These are phyloP conservation scores for Aeschynomene evenia DNA, from an alignment of 306 rosid genomes.

Conservation along the genomic window DNA sequence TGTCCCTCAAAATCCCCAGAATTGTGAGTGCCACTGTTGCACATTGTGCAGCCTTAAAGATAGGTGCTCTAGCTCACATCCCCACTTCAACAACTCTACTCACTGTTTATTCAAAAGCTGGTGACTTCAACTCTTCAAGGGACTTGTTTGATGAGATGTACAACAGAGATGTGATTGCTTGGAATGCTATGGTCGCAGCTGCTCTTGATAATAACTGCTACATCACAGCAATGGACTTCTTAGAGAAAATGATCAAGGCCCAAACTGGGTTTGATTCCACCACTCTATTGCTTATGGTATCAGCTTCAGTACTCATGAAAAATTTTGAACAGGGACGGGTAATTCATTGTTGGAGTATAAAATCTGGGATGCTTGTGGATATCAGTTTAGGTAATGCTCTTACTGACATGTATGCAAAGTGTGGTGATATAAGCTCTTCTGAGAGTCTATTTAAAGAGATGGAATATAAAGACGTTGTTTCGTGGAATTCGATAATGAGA, in stretches of 20 bases:
- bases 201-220: slow-evolving; percentile 38
- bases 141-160: slow-evolving; percentile 43
- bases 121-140: slow-evolving; percentile 42
- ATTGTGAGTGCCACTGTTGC: slow-evolving; percentile 28
- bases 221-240: slow-evolving; percentile 37
- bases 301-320: slow-evolving; percentile 34
- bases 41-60: slow-evolving; percentile 48
- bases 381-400: slow-evolving; percentile 45
- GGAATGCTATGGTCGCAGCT: slow-evolving; percentile 61
- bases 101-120: slow-evolving; percentile 44
- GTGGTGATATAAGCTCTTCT: slow-evolving; percentile 39
- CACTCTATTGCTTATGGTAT: slow-evolving; percentile 55
- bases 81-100: slow-evolving; percentile 51
- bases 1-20: slow-evolving; percentile 21
- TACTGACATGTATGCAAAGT: slow-evolving; percentile 55
- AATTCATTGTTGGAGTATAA: slow-evolving; percentile 50
- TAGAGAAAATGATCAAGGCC: slow-evolving; percentile 37
- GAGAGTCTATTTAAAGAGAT: slow-evolving; percentile 42
- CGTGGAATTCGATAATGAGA: slow-evolving; percentile 62
- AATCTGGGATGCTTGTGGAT: slow-evolving; percentile 49
- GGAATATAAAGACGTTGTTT: slow-evolving; percentile 43
- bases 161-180: slow-evolving; percentile 46
- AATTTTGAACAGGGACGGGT: slow-evolving; percentile 42
- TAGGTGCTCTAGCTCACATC: slow-evolving; percentile 45
- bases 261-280: slow-evolving; percentile 52